Evolutionary conservation across 768 basidiomycete species (phyloP).

Genomic region (Termitomyces sp.): DNA sequence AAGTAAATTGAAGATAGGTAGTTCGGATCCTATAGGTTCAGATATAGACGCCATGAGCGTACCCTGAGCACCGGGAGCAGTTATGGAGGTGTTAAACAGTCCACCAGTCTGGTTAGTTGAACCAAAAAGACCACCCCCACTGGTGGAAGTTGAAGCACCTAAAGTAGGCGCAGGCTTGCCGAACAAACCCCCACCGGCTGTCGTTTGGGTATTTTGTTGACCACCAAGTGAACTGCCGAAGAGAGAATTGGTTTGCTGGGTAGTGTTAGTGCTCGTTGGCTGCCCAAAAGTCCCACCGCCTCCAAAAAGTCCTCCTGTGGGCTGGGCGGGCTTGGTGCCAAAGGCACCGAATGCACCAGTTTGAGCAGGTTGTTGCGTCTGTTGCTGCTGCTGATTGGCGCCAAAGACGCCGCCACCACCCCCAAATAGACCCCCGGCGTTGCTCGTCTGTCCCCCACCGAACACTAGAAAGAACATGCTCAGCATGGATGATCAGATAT

Average conservation of each 20-base stretch:
- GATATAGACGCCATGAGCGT: constrained; percentile 82
- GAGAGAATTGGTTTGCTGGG: constrained; percentile 30
- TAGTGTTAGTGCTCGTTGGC: constrained; percentile 18
- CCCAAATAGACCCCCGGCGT: constrained; percentile 33
- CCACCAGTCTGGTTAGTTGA: constrained; percentile 31
- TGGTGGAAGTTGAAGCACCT: constrained; percentile 39
- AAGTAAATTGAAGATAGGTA: constrained; percentile 74
- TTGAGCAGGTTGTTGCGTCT: constrained; percentile 34
- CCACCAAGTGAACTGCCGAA: constrained; percentile 54
- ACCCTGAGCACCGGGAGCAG: constrained; percentile 49
- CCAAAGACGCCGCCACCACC: constrained; percentile 28
- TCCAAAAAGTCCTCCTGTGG: constrained; percentile 35
- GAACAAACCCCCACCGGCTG: constrained; percentile 50
- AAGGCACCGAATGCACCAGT: constrained; percentile 30
- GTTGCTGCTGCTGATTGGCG: constrained; percentile 25
- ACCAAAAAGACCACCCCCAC: constrained; percentile 38
- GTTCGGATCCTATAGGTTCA: constrained; percentile 72
- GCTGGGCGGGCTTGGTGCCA: constrained; percentile 43
- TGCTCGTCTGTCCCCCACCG: constrained; percentile 22
- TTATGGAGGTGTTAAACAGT: constrained; percentile 37
- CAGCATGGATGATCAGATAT: background rate
- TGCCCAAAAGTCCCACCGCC: constrained; percentile 34
- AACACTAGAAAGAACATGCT: constrained; percentile 8
- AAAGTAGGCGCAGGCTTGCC: constrained; percentile 45
- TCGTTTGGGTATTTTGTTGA: constrained; percentile 36